phyloP scores from a whole-genome alignment of 257 asterid genomes.

The Solanum phureja region DNA sequence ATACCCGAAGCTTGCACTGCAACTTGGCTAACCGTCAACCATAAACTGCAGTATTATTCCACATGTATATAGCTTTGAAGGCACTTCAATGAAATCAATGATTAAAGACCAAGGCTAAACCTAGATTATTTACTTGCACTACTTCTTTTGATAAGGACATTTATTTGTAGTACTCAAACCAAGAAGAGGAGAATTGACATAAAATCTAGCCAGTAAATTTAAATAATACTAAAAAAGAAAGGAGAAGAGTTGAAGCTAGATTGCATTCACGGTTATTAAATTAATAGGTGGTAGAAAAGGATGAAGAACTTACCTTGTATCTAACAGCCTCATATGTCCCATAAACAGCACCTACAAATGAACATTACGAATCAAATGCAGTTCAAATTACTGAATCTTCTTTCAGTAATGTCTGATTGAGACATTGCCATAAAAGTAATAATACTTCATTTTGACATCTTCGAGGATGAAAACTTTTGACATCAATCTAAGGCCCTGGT shows the following conservation, averaged over 20 bases:
- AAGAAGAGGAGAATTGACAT: neutral
- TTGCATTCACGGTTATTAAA: neutral
- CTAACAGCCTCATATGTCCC: slow-evolving; percentile 64
- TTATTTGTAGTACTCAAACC: neutral
- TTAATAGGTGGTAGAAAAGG: neutral
- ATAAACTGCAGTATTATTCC: neutral
- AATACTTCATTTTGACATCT: neutral
- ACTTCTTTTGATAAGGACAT: neutral
- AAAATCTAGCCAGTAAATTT: neutral
- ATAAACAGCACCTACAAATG: slow-evolving; percentile 52
- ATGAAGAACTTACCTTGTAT: slow-evolving; percentile 30
- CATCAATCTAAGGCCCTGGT: neutral
- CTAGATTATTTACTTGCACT: neutral
- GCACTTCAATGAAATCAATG: neutral
- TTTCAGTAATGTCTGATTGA: neutral
- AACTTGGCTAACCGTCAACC: neutral
- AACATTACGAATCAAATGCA: neutral
- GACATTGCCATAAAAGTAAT: neutral
- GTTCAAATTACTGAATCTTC: neutral
- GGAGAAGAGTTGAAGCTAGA: neutral
- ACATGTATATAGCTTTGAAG: neutral
- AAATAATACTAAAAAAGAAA: neutral
- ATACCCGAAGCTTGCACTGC: neutral
- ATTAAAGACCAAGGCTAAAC: neutral
- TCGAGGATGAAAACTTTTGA: neutral